phyloP scores from a whole-genome alignment of 2,329 filamentous ascomycete species.

The Fusarium denticulatum region DNA sequence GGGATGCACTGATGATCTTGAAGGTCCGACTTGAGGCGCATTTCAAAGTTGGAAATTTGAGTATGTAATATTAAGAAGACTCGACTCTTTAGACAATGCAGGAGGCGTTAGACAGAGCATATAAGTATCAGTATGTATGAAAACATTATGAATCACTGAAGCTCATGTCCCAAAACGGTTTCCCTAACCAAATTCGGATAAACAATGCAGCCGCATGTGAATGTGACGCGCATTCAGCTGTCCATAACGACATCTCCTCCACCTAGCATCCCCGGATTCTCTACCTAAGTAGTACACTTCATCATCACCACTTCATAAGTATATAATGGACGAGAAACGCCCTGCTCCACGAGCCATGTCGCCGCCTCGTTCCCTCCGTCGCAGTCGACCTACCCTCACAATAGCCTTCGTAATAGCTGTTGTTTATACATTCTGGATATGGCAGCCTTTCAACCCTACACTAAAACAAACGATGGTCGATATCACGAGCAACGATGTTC shows the following conservation, averaged over 20 bases:
- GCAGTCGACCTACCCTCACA: slow-evolving; percentile 37
- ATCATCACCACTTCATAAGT: neutral
- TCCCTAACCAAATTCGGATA: slow-evolving; percentile 20
- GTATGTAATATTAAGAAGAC: neutral
- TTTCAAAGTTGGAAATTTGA: neutral
- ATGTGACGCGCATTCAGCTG: slow-evolving; percentile 20
- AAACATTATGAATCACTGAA: neutral
- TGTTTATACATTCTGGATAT: slow-evolving; percentile 42
- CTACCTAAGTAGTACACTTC: neutral
- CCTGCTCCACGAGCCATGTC: slow-evolving; percentile 32
- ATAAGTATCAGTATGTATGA: neutral
- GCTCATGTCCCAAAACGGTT: slow-evolving; percentile 9
- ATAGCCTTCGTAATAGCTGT: slow-evolving; percentile 40
- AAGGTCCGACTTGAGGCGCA: neutral
- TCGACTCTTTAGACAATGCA: neutral
- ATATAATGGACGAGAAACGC: slow-evolving; percentile 48
- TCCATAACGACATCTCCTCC: slow-evolving; percentile 27
- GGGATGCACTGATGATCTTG: neutral
- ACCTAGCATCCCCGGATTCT: slow-evolving; percentile 11
- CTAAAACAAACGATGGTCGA: slow-evolving; percentile 10
- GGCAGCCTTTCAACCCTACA: slow-evolving; percentile 36
- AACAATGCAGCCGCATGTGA: slow-evolving; percentile 32
- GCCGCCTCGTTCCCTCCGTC: slow-evolving; percentile 37
- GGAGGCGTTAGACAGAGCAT: neutral
- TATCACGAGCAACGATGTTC: neutral